Base-by-base conservation (phyloP, 192 early-diverging fungal genomes). In the Entomortierella parvispora region DNA sequence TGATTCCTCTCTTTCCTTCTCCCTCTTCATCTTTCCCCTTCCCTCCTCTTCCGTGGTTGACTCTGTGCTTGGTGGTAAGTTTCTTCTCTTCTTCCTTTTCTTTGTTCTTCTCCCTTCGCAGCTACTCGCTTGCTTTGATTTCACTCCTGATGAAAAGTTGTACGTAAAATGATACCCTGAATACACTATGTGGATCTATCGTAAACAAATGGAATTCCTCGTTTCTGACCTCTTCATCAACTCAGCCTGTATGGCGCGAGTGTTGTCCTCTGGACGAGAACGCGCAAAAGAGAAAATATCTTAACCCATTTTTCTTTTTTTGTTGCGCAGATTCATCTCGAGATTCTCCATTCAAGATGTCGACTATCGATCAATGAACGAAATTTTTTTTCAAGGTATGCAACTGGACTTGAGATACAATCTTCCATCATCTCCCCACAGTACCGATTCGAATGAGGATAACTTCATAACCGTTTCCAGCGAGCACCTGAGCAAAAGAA, bases 181-280 rank as follows among this genome's bases (percentile, higher is more conserved):
- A 77, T 55, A 77, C 54, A 77, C 58, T 10, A 68, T 77, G 74
- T 77, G 74, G 74, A 77, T 68, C 54, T 64, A 64, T 49, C 74
- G 74, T 77, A 77, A 68, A 77, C 72, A 50, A 77, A 77, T 77
- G 74, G 74, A 77, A 77, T 77, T 77, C 74, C 74, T 77, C 74
- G 74, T 77, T 77, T 77, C 74, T 77, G 74, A 77, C 46, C 74
- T 48, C 40, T 40, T 58, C 54, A 56, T 65, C 51, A 53, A 55
- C 14, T 12, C 37, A 40, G 37, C 5, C 37, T 9, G 37, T 40
- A 12, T 40, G 37, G 12, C 37, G 37, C 37, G 5, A 12, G 7
- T 40, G 5, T 40, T 40, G 37, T 40, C 12, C 12, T 40, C 12
- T 12, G 37, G 12, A 40, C 7, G 12, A 40, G 12, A 12, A 40